Conservation (phyloP, 179 eudicot species). For the Carnegiea gigantea region DNA sequence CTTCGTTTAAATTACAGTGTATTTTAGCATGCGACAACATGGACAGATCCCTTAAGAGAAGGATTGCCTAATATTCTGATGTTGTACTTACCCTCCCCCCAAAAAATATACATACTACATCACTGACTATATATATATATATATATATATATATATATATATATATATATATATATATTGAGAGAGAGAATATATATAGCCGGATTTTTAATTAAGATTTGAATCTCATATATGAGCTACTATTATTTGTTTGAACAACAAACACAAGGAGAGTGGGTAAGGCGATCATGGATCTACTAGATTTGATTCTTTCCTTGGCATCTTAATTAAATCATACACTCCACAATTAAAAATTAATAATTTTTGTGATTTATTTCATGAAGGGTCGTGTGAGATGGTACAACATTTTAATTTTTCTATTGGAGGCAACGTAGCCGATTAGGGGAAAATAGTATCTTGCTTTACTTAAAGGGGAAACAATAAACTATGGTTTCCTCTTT, state of each 20-base stretch:
- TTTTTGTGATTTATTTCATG: background rate
- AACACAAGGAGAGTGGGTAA: conserved; percentile 25
- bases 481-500: background rate
- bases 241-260: background rate
- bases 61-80: too few relatives aligned
- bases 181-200: too few relatives aligned
- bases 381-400: conserved; percentile 11
- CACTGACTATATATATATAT: too few relatives aligned
- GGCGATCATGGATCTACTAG: conserved; percentile 16
- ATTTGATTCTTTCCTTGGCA: conserved; percentile 22
- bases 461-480: conserved; percentile 28
- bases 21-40: too few relatives aligned
- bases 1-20: too few relatives aligned
- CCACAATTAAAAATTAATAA: too few relatives aligned
- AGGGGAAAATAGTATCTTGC: conserved; percentile 23
- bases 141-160: too few relatives aligned
- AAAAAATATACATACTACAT: too few relatives aligned
- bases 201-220: conserved; percentile 4
- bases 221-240: background rate
- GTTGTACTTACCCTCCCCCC: too few relatives aligned
- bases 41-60: too few relatives aligned
- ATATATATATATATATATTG: too few relatives aligned
- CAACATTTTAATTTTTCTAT: background rate
- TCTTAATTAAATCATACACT: background rate
- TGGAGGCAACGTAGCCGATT: conserved; percentile 15